Evolutionary conservation across 2,329 filamentous ascomycete species (phyloP).

Genomic region (Exophiala calicioides): DNA sequence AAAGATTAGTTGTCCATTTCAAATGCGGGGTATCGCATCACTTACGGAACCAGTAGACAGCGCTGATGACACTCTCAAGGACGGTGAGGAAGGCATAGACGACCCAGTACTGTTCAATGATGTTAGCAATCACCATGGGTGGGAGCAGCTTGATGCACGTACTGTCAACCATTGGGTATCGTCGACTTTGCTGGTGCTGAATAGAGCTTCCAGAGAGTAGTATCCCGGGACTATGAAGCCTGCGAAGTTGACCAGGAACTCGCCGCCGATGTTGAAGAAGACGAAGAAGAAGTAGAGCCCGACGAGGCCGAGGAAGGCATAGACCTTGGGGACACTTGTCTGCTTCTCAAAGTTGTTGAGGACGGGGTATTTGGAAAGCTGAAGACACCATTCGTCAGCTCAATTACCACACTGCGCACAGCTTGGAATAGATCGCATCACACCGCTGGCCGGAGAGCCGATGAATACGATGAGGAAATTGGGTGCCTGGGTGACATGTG

Average conservation of each 20-base stretch:
- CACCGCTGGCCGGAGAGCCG: not conserved
- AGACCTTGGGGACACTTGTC: slow-evolving; percentile 68
- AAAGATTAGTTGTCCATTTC: slow-evolving; percentile 29
- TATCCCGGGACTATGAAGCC: slow-evolving; percentile 67
- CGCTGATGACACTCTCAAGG: slow-evolving; percentile 65
- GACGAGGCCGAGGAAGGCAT: slow-evolving; percentile 63
- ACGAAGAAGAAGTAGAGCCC: slow-evolving; percentile 70
- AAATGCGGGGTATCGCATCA: slow-evolving; percentile 1
- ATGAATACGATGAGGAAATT: not conserved
- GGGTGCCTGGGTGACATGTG: slow-evolving; percentile 20
- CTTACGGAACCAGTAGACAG: slow-evolving; percentile 69
- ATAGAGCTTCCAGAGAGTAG: slow-evolving; percentile 66
- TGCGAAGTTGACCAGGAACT: slow-evolving; percentile 68
- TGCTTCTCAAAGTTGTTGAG: slow-evolving; percentile 70
- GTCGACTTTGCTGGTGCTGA: slow-evolving; percentile 61
- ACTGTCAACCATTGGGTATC: slow-evolving; percentile 69
- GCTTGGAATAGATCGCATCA: slow-evolving; percentile 1
- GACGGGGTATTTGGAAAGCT: slow-evolving; percentile 67
- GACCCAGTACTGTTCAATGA: slow-evolving; percentile 62
- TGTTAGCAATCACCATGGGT: slow-evolving; percentile 16
- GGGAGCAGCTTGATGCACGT: slow-evolving; percentile 32
- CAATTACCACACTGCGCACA: not conserved
- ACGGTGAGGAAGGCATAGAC: slow-evolving; percentile 67
- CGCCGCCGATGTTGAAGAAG: slow-evolving; percentile 71
- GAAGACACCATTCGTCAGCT: slow-evolving; percentile 19